Evolutionary conservation across 495 filamentous ascomycete species (phyloP), one percentile per base, ranked within the genome.

Genomic region (Penicillium desertorum): DNA sequence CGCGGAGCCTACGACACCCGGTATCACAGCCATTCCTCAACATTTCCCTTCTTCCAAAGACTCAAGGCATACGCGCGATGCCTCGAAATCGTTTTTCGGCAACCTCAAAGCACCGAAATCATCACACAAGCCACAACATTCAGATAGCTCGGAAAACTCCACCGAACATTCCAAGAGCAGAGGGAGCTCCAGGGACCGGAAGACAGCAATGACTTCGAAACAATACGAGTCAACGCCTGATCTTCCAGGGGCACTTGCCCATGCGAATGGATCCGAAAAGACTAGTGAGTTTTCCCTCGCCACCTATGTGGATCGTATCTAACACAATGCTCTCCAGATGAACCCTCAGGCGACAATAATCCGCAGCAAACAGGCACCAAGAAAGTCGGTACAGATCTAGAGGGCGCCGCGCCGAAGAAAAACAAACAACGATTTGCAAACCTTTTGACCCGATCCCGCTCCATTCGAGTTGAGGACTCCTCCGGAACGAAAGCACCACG

Each of bases 391-490:
- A 65, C 66, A 9, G 75, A 76, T 12, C n/a, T 59, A 8, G 72
- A 77, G 11, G 46, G 61, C 4, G 64, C 51, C 0, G 54, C 70
- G 0, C 50, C 63, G 14, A 79, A 72, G 57, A 83, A 75, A 58
- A 73, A 63, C 48, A 81, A 82, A 61, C 78, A 76, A 22, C 69
- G 80, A 20, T 83, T 84, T 60, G 75, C 76, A 34, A 76, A 80
- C 25, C 75, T 91, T 22, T 71, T 92, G 17, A 79, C 79, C 30
- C 84, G 89, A 39, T 86, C 86, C 27, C 85, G 83, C 51, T 91
- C 89, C 10, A 82, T 87, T 54, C 85, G 86, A 22, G 55, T 76
- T 12, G 80, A 82, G 51, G 78, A 82, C 12, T 70, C 67, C 7
- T 69, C 76, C 16, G 62, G 57, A 22, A 67, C 65, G 48, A 71